These are phyloP conservation scores for Epithele typhae DNA, from an alignment of 768 basidiomycete species.

Conservation along the genomic window DNA sequence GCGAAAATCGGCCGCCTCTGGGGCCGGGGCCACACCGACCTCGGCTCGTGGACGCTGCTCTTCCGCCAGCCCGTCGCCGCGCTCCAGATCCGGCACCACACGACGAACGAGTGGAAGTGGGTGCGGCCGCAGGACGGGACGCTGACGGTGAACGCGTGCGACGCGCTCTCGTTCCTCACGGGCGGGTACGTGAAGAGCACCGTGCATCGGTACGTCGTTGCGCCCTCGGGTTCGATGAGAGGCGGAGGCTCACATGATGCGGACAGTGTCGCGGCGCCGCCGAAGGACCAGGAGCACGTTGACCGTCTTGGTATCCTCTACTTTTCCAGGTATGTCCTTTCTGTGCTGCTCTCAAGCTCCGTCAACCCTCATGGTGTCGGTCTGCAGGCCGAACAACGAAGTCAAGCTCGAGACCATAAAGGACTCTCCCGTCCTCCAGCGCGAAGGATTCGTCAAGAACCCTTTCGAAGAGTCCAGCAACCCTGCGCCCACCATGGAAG, in stretches of 20 bases:
- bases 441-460: slow-evolving; percentile 42
- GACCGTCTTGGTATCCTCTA: slow-evolving; percentile 48
- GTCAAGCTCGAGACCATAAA: slow-evolving; percentile 37
- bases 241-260: not conserved
- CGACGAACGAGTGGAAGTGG: slow-evolving; percentile 50
- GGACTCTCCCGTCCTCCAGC: slow-evolving; percentile 40
- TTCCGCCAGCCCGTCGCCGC: slow-evolving; percentile 54
- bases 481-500: slow-evolving; percentile 43
- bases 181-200: slow-evolving; percentile 45
- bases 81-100: slow-evolving; percentile 44
- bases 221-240: not conserved
- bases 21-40: slow-evolving; percentile 44
- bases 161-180: slow-evolving; percentile 43
- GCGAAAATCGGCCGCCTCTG: slow-evolving; percentile 30
- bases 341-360: too few relatives aligned
- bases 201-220: slow-evolving; percentile 32
- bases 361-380: not conserved
- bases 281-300: slow-evolving; percentile 46
- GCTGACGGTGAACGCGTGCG: slow-evolving; percentile 48
- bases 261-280: slow-evolving; percentile 41
- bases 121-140: slow-evolving; percentile 46
- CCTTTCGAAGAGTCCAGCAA: slow-evolving; percentile 40
- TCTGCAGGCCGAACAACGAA: slow-evolving; percentile 39
- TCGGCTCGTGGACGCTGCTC: slow-evolving; percentile 47
- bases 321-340: slow-evolving; percentile 36